These are phyloP conservation scores for Zymoseptoria passerinii DNA, from an alignment of 2,329 filamentous ascomycete species.

Conservation along the genomic window DNA sequence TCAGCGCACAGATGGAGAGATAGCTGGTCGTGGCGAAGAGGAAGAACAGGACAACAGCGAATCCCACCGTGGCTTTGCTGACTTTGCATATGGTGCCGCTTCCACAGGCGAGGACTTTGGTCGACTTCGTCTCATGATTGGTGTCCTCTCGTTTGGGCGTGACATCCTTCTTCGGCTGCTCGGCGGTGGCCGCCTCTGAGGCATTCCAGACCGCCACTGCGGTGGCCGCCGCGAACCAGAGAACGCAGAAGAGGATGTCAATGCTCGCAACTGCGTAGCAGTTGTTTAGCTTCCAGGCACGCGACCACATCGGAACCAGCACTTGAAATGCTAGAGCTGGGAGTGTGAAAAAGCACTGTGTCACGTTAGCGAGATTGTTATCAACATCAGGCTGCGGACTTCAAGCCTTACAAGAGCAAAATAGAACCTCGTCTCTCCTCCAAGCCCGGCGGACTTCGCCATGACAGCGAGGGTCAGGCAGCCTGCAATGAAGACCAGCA, in stretches of 20 bases:
- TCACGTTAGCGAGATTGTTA: background rate
- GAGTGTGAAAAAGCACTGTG: conserved; percentile 51
- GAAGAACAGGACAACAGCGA: conserved; percentile 50
- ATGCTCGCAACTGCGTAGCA: conserved; percentile 51
- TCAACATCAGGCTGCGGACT: background rate
- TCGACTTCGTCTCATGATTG: conserved; percentile 26
- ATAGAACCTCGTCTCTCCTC: conserved; percentile 48
- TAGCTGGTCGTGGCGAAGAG: conserved; percentile 46
- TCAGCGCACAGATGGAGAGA: conserved; percentile 48
- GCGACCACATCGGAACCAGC: conserved; percentile 53
- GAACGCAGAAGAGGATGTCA: conserved; percentile 46
- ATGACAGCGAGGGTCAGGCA: conserved; percentile 51
- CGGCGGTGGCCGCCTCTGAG: conserved; percentile 45
- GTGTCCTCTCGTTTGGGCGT: conserved; percentile 6
- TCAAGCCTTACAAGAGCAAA: conserved; percentile 46
- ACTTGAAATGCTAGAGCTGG: conserved; percentile 52
- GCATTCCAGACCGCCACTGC: conserved; percentile 49
- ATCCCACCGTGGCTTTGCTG: conserved; percentile 47
- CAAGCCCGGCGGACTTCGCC: conserved; percentile 45
- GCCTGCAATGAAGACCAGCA: conserved; percentile 51
- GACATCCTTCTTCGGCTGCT: conserved; percentile 26
- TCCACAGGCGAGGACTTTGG: conserved; percentile 49
- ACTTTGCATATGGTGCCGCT: conserved; percentile 48
- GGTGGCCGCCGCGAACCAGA: conserved; percentile 54
- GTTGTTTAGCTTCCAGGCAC: conserved; percentile 50